Percentiles rank a stretch among this genome's conserved stretches.
These are phyloP conservation scores for Skeletonema menzelii DNA, from an alignment of 108 stramenopile species.

Conservation along the genomic window DNA sequence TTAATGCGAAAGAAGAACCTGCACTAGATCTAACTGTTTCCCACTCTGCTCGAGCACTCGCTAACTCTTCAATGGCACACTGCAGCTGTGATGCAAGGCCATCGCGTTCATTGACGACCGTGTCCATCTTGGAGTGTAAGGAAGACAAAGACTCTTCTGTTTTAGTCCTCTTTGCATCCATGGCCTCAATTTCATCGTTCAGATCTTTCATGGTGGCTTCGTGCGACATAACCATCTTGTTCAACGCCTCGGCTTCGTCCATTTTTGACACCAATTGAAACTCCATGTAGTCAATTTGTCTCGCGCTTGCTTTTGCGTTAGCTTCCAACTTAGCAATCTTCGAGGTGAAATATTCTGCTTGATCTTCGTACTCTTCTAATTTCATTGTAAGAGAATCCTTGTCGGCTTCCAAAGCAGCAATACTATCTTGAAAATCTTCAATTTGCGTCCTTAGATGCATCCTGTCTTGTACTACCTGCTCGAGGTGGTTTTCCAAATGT, in stretches of 20 bases:
- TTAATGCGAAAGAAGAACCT: not conserved
- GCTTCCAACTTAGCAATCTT: conserved; percentile 6
- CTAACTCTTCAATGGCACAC: conserved; percentile 3
- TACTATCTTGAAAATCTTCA: conserved; percentile 11
- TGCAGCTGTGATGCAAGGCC: conserved; percentile 14
- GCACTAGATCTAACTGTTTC: not conserved
- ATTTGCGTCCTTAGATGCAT: conserved; percentile 16
- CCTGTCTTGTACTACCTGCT: conserved; percentile 14
- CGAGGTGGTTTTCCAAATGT: conserved; percentile 5
- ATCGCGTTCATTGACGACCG: conserved; percentile 14
- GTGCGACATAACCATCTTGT: conserved; percentile 6
- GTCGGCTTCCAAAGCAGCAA: conserved; percentile 15
- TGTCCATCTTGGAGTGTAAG: conserved; percentile 11
- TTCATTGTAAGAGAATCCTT: conserved; percentile 6
- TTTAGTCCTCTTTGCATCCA: conserved; percentile 2
- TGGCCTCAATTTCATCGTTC: conserved; percentile 7
- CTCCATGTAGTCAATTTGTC: conserved; percentile 15
- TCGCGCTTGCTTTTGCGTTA: conserved; percentile 11
- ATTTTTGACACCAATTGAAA: conserved; percentile 20
- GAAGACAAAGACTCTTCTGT: conserved; percentile 15
- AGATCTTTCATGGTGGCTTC: conserved; percentile 10
- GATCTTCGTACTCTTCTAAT: conserved; percentile 18
- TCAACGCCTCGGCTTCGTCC: conserved; percentile 8
- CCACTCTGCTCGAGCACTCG: not conserved
- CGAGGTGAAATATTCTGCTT: conserved; percentile 1